Base-by-base conservation (phyloP, 1,284 basidiomycete genomes). In the Cryptococcus sp. region DNA sequence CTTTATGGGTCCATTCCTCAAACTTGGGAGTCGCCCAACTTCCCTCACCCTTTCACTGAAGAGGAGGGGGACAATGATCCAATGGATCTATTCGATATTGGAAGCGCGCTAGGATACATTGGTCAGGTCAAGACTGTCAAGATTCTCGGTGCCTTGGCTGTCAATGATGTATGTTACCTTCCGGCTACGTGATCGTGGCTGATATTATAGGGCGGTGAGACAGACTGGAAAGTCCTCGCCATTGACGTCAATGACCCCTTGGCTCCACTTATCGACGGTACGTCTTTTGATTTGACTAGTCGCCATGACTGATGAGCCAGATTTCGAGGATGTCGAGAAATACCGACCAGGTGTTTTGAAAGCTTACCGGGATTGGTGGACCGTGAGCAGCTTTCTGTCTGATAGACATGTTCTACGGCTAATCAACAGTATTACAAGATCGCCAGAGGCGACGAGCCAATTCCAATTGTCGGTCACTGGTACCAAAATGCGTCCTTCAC, bases 121-220 rank as follows among this genome's bases (percentile, higher is more conserved):
- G 52, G 52, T 11, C 52, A 54, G 44, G 25, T 54, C 48, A 54
- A 54, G 45, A 46, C 49, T 43, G 52, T 54, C 52, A 54, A 54
- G 39, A 46, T 50, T 16, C 45, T 54, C 1, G 52, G 52, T 5
- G 52, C 48, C 40, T 24, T 54, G 16, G 52, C 52, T 25, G 44
- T 54, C 19, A 54, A 54, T 18, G 52, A 54, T 22, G 52, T 53
- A 37, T 37, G 52, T 49, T 2, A 4, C 24, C 34, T 5, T 43
- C 28, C 11, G 28, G 11, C 5, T 11, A 4, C 5, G 28, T 4
- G 11, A 28, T 28, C 28, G 28, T 28, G 28, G 28, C 41, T 43
- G 41, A 43, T 16, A 14, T 4, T 2, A 2, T 11, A 53, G 52
- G 52, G 52, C 13, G 52, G 44, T 10, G 52, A 54, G 40, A 54